A percentile compares a stretch with the other conserved stretches of the same genome.
Conservation (phyloP, 164 flowering plant species). For the Echeveria elegans region DNA sequence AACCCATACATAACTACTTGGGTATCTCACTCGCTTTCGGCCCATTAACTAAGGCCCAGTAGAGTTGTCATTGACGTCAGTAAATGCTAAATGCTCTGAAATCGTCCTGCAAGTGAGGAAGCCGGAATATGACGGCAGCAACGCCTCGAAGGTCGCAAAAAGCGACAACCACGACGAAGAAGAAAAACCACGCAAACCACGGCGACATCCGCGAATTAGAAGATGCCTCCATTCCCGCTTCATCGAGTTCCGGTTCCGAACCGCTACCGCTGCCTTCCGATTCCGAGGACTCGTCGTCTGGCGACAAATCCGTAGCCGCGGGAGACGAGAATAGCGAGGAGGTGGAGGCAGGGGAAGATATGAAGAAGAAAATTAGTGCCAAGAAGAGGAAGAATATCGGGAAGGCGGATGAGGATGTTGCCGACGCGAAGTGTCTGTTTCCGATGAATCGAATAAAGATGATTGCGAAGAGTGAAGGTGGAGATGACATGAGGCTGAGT, state of each 20-base stretch:
- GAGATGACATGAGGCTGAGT: conserved; percentile 28
- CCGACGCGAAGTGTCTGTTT: conserved; percentile 20
- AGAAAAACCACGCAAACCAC: not conserved
- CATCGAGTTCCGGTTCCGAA: not conserved
- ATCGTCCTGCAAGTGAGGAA: not conserved
- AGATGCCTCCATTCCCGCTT: not conserved
- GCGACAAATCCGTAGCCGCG: not conserved
- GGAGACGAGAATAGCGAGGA: not conserved
- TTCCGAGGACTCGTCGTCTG: conserved; percentile 4
- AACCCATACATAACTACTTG: too few species aligned
- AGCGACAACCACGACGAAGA: not conserved
- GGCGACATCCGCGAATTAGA: not conserved
- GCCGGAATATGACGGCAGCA: not conserved
- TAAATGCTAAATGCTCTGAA: not conserved
- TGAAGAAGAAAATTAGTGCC: conserved; percentile 1
- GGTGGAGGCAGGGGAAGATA: not conserved
- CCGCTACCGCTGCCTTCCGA: not conserved
- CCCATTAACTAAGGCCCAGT: too few species aligned
- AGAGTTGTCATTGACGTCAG: not conserved
- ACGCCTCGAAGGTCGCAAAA: not conserved
- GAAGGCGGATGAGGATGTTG: conserved; percentile 10
- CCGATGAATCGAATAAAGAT: conserved; percentile 44
- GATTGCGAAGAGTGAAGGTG: conserved; percentile 35
- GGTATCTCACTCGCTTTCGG: not conserved
- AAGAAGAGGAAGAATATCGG: conserved; percentile 9